Percentiles rank a stretch among this genome's conserved stretches.
Evolutionary conservation across 2,329 filamentous ascomycete genomes (phyloP).

Genomic region (Neodidymelliopsis sp.): DNA sequence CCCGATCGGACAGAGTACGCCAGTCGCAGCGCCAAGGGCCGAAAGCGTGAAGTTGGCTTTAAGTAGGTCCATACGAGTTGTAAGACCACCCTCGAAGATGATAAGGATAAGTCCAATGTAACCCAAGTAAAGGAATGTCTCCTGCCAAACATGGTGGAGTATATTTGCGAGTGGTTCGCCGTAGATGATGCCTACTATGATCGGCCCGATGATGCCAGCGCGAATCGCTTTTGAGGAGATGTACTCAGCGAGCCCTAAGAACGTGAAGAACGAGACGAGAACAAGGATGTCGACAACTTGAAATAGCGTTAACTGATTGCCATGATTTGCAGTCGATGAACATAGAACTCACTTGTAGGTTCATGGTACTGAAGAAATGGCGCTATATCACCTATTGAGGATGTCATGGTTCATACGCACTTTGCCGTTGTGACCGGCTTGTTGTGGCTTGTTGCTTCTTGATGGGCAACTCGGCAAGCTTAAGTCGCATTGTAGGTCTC

Average conservation of each 20-base stretch:
- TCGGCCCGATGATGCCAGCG: constrained; percentile 21
- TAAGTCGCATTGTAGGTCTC: background rate
- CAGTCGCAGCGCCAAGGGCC: constrained; percentile 52
- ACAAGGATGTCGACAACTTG: constrained; percentile 19
- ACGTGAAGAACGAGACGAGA: constrained; percentile 22
- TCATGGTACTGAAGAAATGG: background rate
- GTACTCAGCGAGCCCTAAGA: constrained; percentile 20
- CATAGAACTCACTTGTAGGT: background rate
- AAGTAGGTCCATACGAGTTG: constrained; percentile 56
- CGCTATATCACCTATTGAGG: background rate
- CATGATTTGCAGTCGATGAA: too few relatives aligned
- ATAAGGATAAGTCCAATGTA: constrained; percentile 60
- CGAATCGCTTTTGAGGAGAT: constrained; percentile 18
- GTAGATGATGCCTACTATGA: constrained; percentile 18
- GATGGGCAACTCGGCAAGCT: too few relatives aligned
- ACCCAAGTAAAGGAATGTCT: constrained; percentile 54
- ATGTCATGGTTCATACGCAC: background rate
- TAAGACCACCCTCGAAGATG: constrained; percentile 61
- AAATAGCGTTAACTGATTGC: constrained; percentile 1
- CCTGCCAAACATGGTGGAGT: constrained; percentile 20
- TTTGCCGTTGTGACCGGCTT: background rate
- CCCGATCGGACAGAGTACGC: constrained; percentile 54
- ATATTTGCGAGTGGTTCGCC: constrained; percentile 21
- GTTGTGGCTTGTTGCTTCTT: background rate
- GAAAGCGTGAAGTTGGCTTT: constrained; percentile 56